Evolutionary conservation across 75 land plant genomes (phyloP), one percentile per base, ranked within the genome.

Genomic region (Picea glauca): DNA sequence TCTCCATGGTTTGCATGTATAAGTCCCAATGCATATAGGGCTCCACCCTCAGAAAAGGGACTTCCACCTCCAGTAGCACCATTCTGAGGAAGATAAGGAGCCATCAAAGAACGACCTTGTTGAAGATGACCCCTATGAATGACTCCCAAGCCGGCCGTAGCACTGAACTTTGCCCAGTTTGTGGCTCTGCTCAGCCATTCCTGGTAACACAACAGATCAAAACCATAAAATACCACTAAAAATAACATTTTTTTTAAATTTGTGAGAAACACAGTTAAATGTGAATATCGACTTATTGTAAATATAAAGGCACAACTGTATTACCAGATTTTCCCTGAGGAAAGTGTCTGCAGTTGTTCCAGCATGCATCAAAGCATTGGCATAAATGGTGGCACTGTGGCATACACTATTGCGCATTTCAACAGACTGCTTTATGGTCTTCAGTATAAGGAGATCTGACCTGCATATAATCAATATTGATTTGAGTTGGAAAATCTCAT

Each of bases 151-250:
- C 88, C 88, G 64, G 88, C 88, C 0, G 88, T 87, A 9, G 88
- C 88, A 76, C 88, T 87, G 50, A 87, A 87, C 78, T 87, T 87
- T 58, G 88, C 88, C 88, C 88, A 87, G 75, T 87, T 87, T 35
- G 88, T 87, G 13, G 88, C 88, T 31, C 88, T 65, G 58, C 87
- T 87, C 70, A 87, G 77, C 88, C 88, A 87, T 43, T 87, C 88
- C 88, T 83, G 78, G 38, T 15, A 77, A 15, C 58, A 78, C 30
- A 32, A 6, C 61, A 56, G 18, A 74, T 30, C 35, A 73, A 68
- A 72, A 20, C 40, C 11, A 43, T 70, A 7, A n/a, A 43, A 43
- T 20, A 18, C 0, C 13, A 20, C 20, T 68, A 70, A 3, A 78
- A 78, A 11, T 18, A 20, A 65, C n/a, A 70, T 20, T n/a, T n/a